Conservation (phyloP, 1,284 basidiomycete genomes). For the Ustilago crameri region DNA sequence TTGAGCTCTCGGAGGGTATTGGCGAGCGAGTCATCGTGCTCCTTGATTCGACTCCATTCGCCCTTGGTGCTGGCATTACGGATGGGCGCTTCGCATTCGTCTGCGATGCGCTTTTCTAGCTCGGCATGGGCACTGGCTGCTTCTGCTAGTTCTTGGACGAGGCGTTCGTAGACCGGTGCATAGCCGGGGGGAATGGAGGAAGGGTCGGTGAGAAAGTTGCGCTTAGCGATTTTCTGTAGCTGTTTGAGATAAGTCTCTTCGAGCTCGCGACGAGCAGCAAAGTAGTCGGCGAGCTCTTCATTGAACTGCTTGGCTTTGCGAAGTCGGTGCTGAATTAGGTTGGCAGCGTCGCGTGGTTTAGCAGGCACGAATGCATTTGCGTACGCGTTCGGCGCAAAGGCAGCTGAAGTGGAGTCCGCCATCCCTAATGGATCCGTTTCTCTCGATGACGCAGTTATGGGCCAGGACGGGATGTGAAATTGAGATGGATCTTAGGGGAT, state of each 20-base stretch:
- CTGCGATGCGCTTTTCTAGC: conserved; percentile 58
- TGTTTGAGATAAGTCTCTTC: conserved; percentile 71
- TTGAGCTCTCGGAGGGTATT: conserved; percentile 60
- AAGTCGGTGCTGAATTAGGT: conserved; percentile 44
- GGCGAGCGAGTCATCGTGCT: conserved; percentile 60
- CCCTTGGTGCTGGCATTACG: conserved; percentile 57
- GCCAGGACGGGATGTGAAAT: neutral
- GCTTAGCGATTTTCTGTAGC: conserved; percentile 70
- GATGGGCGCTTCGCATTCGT: conserved; percentile 66
- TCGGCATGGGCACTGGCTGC: conserved; percentile 60
- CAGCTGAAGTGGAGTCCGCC: conserved; percentile 33
- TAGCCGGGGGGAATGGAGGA: conserved; percentile 59
- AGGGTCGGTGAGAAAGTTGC: conserved; percentile 66
- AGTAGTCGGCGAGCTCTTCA: conserved; percentile 70
- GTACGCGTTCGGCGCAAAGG: conserved; percentile 50
- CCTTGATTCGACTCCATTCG: conserved; percentile 57
- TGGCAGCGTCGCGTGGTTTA: conserved; percentile 39
- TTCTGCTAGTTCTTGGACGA: conserved; percentile 64
- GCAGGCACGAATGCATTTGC: conserved; percentile 49
- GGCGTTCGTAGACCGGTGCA: conserved; percentile 63
- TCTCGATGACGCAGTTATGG: neutral
- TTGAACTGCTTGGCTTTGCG: conserved; percentile 60
- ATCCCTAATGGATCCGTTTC: conserved; percentile 6
- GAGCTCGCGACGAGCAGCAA: conserved; percentile 70
- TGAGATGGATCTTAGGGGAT: neutral